Evolutionary conservation across 768 basidiomycete genomes (phyloP).

Genomic region (Melanogaster broomeanus): DNA sequence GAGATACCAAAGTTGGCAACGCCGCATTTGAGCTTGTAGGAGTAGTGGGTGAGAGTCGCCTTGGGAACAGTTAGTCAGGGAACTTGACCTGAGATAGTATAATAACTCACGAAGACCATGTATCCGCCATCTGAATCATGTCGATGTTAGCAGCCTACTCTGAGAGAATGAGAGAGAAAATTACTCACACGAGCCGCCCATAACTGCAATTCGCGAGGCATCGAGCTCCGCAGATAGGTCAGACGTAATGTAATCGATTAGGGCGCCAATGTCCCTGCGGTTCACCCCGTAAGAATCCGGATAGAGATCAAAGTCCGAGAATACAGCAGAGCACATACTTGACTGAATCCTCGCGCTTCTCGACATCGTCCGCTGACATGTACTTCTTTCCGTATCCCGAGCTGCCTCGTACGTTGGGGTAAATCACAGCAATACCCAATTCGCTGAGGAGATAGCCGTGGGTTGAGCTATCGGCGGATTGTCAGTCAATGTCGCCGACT

Average conservation of each 20-base stretch:
- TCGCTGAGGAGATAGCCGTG: constrained; percentile 46
- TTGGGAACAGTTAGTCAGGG: constrained; percentile 8
- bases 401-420: constrained; percentile 46
- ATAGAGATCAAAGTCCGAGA: background rate
- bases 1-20: constrained; percentile 42
- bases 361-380: constrained; percentile 40
- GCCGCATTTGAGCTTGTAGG: constrained; percentile 41
- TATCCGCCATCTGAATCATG: constrained; percentile 37
- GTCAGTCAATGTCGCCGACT: constrained; percentile 1
- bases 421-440: constrained; percentile 40
- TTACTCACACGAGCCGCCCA: constrained; percentile 41
- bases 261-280: constrained; percentile 38
- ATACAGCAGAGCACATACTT: constrained; percentile 27
- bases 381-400: constrained; percentile 43
- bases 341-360: constrained; percentile 45
- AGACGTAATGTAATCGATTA: constrained; percentile 37
- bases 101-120: constrained; percentile 38
- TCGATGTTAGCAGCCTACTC: background rate
- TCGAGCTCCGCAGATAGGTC: constrained; percentile 36
- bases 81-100: background rate
- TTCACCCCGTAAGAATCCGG: background rate
- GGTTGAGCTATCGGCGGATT: constrained; percentile 23
- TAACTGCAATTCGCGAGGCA: constrained; percentile 40
- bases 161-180: background rate
- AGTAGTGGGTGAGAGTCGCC: constrained; percentile 44